phyloP scores from a whole-genome alignment of 2,329 filamentous ascomycete genomes.

The Phyllosticta citriasiana region DNA sequence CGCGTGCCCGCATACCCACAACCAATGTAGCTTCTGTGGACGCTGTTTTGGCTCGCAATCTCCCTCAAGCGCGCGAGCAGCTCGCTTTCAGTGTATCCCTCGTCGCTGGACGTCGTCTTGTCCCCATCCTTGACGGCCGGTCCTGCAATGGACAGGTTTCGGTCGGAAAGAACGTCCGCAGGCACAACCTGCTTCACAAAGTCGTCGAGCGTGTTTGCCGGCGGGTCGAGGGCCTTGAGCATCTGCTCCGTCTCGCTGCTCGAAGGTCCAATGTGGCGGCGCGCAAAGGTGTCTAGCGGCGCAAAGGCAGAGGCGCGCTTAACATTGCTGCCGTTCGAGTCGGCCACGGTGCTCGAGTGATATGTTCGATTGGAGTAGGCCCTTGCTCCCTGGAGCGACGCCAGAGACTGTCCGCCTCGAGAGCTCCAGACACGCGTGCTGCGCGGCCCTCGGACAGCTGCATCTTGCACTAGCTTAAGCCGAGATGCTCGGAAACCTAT shows the following conservation, averaged over 20 bases:
- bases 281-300: conserved; percentile 57
- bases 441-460: not conserved
- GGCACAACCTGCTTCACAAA: conserved; percentile 82
- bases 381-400: not conserved
- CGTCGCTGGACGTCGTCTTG: conserved; percentile 23
- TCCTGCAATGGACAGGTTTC: conserved; percentile 46
- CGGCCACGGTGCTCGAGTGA: conserved; percentile 15
- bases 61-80: conserved; percentile 44
- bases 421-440: not conserved
- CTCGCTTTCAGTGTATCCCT: conserved; percentile 50
- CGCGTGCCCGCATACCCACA: conserved; percentile 82
- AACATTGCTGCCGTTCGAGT: conserved; percentile 9
- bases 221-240: conserved; percentile 69
- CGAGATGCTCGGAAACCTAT: conserved; percentile 8
- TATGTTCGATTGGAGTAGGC: conserved; percentile 8
- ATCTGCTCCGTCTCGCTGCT: conserved; percentile 61
- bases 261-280: conserved; percentile 80
- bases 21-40: conserved; percentile 64
- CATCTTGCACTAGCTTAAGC: conserved; percentile 1
- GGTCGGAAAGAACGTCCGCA: conserved; percentile 61
- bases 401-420: not conserved
- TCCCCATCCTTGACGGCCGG: conserved; percentile 27
- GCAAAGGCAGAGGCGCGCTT: conserved; percentile 19
- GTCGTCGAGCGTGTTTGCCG: conserved; percentile 62
- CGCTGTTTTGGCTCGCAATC: conserved; percentile 52